Percentiles rank a stretch among this genome's conserved stretches.
phyloP scores from a whole-genome alignment of 305 asterid species.

The Fraxinus sp. region DNA sequence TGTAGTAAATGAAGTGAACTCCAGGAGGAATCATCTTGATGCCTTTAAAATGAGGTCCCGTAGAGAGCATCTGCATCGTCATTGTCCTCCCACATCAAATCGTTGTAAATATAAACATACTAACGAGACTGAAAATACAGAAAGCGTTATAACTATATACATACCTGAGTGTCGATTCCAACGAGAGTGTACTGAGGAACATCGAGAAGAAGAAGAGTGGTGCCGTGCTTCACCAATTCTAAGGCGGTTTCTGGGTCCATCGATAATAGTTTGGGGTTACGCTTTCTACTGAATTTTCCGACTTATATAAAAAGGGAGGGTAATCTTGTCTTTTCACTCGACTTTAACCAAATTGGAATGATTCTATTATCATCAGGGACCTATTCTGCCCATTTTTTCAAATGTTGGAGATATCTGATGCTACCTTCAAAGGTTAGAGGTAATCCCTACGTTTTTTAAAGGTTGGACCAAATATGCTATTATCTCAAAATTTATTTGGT shows the following conservation, averaged over 20 bases:
- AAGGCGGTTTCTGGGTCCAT: slow-evolving; percentile 76
- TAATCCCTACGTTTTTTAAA: not conserved
- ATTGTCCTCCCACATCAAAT: not conserved
- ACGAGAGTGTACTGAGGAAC: slow-evolving; percentile 81
- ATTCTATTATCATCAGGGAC: not conserved
- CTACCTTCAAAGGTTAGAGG: not conserved
- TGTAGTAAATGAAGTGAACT: slow-evolving; percentile 69
- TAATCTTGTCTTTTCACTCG: not conserved
- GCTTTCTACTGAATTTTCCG: not conserved
- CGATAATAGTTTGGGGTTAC: not conserved
- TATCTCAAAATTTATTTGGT: not conserved
- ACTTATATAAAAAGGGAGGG: not conserved
- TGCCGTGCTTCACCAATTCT: slow-evolving; percentile 66
- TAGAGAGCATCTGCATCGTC: slow-evolving; percentile 57
- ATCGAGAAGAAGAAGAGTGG: slow-evolving; percentile 68
- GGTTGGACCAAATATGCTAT: not conserved
- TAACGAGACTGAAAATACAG: not conserved
- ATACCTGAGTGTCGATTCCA: slow-evolving; percentile 82
- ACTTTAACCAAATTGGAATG: not conserved
- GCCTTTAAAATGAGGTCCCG: slow-evolving; percentile 89
- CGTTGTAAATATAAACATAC: not conserved
- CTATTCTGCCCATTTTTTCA: not conserved
- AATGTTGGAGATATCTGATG: not conserved
- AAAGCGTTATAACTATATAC: not conserved
- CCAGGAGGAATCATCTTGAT: slow-evolving; percentile 96